Evolutionary conservation across 306 rosid species (phyloP), one percentile per base, ranked within the genome.

Genomic region (Cyamopsis tetragonoloba): DNA sequence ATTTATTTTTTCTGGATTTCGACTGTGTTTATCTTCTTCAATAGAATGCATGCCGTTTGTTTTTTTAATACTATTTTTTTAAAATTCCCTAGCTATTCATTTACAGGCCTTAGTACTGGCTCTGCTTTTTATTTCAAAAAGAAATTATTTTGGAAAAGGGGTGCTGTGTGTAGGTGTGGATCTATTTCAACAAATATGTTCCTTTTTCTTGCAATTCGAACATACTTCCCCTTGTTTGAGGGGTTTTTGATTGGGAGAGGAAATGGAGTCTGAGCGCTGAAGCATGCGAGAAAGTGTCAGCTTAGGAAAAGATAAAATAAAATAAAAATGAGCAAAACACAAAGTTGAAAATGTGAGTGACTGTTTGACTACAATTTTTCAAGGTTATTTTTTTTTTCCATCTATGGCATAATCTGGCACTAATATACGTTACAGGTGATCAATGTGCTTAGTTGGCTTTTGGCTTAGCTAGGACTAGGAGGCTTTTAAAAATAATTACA

Each of bases 81-180:
- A 31, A 14, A 10, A 9, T 15, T 12, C 51, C 8, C 39, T 14
- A 0, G 11, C n/a, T 5, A 2, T 60, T 60, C 32, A 9, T 31
- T 50, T 50, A 17, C 24, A 19, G 17, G 22, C 32, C 12, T 26
- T 2, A 0, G 35, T n/a, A n/a, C 10, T 28, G 8, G 14, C 3
- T 44, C 50, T 19, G 37, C 9, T 31, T 20, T 26, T 2, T 65
- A 43, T 18, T 41, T 2, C 23, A 2, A 26, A 27, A 19, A 1
- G 2, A n/a, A 7, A 15, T 32, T 35, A 10, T 19, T 64, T 66
- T 41, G 38, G 22, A 20, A 24, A 12, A 64, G 31, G 44, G n/a
- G 35, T 64, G 43, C 55, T 19, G 55, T 42, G 60, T 19, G 55
- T 42, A 18, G 31, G 24, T 9, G 61, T 62, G 70, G 83, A 74